These are phyloP conservation scores for Neonectria sp. DNA, from an alignment of 2,329 filamentous ascomycete genomes.

Conservation along the genomic window DNA sequence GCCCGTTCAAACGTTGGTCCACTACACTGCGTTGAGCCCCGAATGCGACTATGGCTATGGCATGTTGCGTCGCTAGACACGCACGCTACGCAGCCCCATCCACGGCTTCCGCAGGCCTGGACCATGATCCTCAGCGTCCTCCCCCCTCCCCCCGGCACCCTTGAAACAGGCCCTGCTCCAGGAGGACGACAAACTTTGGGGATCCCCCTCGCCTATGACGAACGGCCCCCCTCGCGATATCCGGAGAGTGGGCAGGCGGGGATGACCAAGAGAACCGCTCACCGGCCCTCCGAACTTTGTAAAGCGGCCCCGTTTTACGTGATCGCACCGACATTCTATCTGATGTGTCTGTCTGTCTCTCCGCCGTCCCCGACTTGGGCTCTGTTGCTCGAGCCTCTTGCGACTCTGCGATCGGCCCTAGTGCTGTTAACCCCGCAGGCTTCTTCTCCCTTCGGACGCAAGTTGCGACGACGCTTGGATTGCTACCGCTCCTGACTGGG, in stretches of 20 bases:
- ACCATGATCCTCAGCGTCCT: slow-evolving; percentile 25
- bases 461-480: background rate
- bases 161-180: slow-evolving; percentile 15
- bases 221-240: background rate
- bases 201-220: slow-evolving; percentile 11
- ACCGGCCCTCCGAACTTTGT: slow-evolving; percentile 21
- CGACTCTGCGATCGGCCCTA: slow-evolving; percentile 19
- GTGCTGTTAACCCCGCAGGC: slow-evolving; percentile 12
- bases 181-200: slow-evolving; percentile 1
- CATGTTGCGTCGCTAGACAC: slow-evolving; percentile 33
- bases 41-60: slow-evolving; percentile 9
- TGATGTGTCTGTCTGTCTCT: no score
- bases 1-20: slow-evolving; percentile 24
- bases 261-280: no score
- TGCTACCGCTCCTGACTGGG: background rate
- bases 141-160: slow-evolving; percentile 27
- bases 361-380: background rate
- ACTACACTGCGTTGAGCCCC: slow-evolving; percentile 9
- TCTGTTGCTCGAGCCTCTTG: background rate
- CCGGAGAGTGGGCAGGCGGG: background rate
- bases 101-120: slow-evolving; percentile 28
- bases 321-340: slow-evolving; percentile 9
- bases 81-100: slow-evolving; percentile 6
- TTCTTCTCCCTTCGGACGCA: background rate
- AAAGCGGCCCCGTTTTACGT: slow-evolving; percentile 26